A percentile compares a stretch with the other conserved stretches of the same genome.
Evolutionary conservation across 305 asterid species (phyloP).

Genomic region (Fraxinus xanthoxyloides): DNA sequence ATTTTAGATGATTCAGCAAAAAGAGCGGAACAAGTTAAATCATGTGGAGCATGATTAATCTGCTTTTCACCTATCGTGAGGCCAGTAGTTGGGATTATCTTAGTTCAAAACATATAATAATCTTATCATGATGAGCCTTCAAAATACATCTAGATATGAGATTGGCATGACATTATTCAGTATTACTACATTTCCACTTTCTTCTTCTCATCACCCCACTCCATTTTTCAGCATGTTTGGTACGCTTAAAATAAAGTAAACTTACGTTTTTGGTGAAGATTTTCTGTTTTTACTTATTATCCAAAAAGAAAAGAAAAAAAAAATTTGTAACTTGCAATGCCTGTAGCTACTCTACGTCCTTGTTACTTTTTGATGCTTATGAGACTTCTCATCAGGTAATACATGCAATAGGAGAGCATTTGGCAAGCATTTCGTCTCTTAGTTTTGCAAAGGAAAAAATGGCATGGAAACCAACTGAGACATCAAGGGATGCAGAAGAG

Average conservation of each 20-base stretch:
- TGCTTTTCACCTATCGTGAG: not conserved
- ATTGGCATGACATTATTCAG: not conserved
- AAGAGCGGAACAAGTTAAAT: not conserved
- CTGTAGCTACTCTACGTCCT: no score
- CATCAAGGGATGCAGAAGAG: conserved; percentile 52
- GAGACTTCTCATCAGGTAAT: conserved; percentile 47
- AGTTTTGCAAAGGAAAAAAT: conserved; percentile 57
- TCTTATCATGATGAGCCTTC: not conserved
- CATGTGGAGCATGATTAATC: not conserved
- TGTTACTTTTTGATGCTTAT: not conserved
- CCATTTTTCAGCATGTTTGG: not conserved
- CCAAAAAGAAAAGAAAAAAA: not conserved
- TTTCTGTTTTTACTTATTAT: not conserved
- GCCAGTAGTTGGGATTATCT: not conserved
- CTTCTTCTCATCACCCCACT: not conserved
- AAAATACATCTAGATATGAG: not conserved
- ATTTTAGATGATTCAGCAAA: not conserved
- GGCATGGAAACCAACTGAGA: conserved; percentile 49
- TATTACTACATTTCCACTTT: not conserved
- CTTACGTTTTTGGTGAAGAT: not conserved
- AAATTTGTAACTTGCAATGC: not conserved
- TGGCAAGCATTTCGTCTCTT: conserved; percentile 61
- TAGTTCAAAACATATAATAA: not conserved
- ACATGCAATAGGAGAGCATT: conserved; percentile 52
- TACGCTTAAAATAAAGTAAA: not conserved